These are phyloP conservation scores for Pseudognaphalium luteoalbum DNA, from an alignment of 129 eudicot species.

Conservation along the genomic window DNA sequence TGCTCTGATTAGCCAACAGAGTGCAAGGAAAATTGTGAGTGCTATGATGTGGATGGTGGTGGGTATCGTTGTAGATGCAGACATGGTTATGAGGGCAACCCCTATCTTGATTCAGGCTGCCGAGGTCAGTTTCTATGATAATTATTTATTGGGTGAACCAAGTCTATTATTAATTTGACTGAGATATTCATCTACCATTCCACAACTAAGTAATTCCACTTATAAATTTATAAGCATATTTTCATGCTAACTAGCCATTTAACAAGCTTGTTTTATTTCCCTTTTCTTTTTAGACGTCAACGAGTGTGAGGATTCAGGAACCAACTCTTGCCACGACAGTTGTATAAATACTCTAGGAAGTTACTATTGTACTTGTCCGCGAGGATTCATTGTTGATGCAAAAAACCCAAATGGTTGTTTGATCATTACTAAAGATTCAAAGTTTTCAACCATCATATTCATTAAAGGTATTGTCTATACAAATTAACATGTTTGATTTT, in stretches of 20 bases:
- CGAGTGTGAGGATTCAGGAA: constrained; percentile 32
- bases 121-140: constrained; percentile 3
- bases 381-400: constrained; percentile 32
- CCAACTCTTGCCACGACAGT: constrained; percentile 14
- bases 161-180: too few relatives aligned
- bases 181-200: too few relatives aligned
- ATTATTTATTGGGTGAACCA: too few relatives aligned
- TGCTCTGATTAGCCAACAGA: neutral
- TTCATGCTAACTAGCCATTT: too few relatives aligned
- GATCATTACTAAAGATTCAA: neutral
- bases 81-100: constrained; percentile 21
- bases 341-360: constrained; percentile 42
- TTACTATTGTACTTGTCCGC: constrained; percentile 38
- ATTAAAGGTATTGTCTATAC: too few relatives aligned
- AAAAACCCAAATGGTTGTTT: neutral
- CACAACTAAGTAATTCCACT: too few relatives aligned
- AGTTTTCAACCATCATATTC: neutral
- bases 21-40: too few relatives aligned
- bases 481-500: too few relatives aligned
- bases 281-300: constrained; percentile 29
- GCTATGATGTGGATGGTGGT: too few relatives aligned
- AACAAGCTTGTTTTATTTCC: too few relatives aligned
- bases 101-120: constrained; percentile 22
- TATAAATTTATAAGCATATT: too few relatives aligned
- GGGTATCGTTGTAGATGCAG: constrained; percentile 5